Conservation (phyloP, 2,329 filamentous ascomycete genomes). For the Hymenoscyphus scutula region DNA sequence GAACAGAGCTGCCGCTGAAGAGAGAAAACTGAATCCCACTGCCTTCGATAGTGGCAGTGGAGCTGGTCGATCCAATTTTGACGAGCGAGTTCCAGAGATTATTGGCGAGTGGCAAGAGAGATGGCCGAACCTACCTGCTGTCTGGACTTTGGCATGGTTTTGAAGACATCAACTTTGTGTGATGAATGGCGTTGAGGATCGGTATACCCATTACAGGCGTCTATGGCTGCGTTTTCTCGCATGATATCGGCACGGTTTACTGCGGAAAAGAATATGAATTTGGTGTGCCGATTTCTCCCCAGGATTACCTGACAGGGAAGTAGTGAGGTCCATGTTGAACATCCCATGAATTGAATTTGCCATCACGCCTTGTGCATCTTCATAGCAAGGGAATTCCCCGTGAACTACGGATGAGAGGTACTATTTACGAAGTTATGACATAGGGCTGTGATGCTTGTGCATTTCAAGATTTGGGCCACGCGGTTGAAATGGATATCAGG, state of each 20-base stretch:
- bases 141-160: constrained; percentile 96
- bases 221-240: constrained; percentile 1
- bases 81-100: constrained; percentile 90
- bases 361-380: not conserved
- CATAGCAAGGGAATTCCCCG: not conserved
- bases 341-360: not conserved
- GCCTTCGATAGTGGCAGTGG: constrained; percentile 70
- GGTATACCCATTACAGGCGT: constrained; percentile 27
- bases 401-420: not conserved
- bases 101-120: constrained; percentile 90
- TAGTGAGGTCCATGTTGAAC: not conserved
- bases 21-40: constrained; percentile 60
- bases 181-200: constrained; percentile 22
- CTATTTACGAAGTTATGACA: constrained; percentile 3
- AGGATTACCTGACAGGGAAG: not conserved
- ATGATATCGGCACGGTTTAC: not conserved
- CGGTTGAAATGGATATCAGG: constrained; percentile 4
- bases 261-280: not conserved
- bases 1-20: constrained; percentile 76
- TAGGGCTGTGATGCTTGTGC: constrained; percentile 10
- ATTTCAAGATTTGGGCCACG: not conserved
- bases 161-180: constrained; percentile 43
- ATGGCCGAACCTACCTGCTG: constrained; percentile 85
- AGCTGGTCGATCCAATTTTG: constrained; percentile 72
- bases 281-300: not conserved